Evolutionary conservation across 2,329 filamentous ascomycete species (phyloP).

Genomic region (Ascochyta clinopodiicola): DNA sequence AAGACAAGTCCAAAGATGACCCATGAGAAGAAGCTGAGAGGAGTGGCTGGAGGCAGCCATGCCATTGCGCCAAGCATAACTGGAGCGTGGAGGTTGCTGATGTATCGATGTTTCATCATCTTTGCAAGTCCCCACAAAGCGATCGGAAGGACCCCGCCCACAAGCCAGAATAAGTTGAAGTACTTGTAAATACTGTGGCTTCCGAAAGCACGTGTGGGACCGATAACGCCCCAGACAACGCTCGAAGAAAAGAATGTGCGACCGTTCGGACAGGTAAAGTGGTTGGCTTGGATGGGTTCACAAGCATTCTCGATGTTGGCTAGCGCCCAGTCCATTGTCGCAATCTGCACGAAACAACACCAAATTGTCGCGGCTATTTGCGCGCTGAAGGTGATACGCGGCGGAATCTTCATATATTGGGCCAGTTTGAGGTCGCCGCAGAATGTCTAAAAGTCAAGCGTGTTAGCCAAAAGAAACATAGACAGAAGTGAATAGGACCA

Average conservation of each 20-base stretch:
- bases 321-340: conserved; percentile 58
- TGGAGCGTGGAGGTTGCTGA: conserved; percentile 60
- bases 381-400: conserved; percentile 58
- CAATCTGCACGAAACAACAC: conserved; percentile 43
- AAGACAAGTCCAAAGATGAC: conserved; percentile 34
- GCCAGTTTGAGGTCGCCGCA: conserved; percentile 30
- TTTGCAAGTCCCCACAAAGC: conserved; percentile 52
- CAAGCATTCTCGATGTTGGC: conserved; percentile 56
- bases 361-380: conserved; percentile 58
- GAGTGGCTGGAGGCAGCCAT: conserved; percentile 59
- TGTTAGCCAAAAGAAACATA: background rate
- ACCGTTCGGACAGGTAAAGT: conserved; percentile 69
- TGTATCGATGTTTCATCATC: conserved; percentile 59
- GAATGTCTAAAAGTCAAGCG: background rate
- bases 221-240: conserved; percentile 72
- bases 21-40: conserved; percentile 36
- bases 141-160: conserved; percentile 63
- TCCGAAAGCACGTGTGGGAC: conserved; percentile 68
- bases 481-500: conserved; percentile 15
- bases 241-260: conserved; percentile 70
- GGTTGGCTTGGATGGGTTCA: conserved; percentile 38
- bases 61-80: conserved; percentile 68
- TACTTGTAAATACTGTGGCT: conserved; percentile 67
- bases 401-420: conserved; percentile 59
- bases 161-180: conserved; percentile 65